Conservation (phyloP, 1,284 basidiomycete species). For the Marasmius oreades region DNA sequence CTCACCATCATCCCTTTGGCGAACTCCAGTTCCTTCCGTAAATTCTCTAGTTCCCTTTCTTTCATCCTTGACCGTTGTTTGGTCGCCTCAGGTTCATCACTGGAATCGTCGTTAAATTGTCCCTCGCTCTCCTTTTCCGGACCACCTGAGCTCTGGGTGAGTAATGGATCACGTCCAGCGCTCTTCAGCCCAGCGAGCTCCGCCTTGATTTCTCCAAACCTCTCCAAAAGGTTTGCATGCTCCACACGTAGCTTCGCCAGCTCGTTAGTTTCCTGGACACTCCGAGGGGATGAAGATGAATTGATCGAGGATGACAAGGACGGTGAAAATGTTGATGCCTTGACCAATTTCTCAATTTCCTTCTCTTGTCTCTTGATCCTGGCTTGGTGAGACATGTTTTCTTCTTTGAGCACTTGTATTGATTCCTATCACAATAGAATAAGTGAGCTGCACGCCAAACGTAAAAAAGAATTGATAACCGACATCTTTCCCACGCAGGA, state of each 20-base stretch:
- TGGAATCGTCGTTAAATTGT: constrained; percentile 7
- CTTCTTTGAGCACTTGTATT: constrained; percentile 65
- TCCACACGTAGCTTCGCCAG: constrained; percentile 55
- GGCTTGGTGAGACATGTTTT: constrained; percentile 57
- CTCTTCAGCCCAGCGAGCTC: constrained; percentile 33
- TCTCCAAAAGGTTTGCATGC: constrained; percentile 60
- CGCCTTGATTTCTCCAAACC: constrained; percentile 55
- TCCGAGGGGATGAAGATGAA: neutral
- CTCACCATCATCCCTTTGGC: constrained; percentile 57
- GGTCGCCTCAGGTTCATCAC: constrained; percentile 33
- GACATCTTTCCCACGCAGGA: constrained; percentile 50
- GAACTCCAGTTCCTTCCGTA: constrained; percentile 60
- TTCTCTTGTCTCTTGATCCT: constrained; percentile 53
- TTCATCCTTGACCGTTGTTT: constrained; percentile 41
- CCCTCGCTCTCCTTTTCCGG: neutral
- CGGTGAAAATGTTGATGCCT: constrained; percentile 24
- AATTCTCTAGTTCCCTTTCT: constrained; percentile 44
- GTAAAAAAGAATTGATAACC: constrained; percentile 36
- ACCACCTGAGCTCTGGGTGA: neutral
- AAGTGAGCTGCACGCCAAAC: neutral
- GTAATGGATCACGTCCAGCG: neutral
- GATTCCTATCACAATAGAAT: neutral
- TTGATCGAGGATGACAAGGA: neutral
- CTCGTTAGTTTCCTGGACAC: constrained; percentile 46
- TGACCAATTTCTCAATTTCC: constrained; percentile 52